Evolutionary conservation across 2,329 filamentous ascomycete genomes (phyloP), one percentile per base, ranked within the genome.

Genomic region (Herpotrichia juniperi): DNA sequence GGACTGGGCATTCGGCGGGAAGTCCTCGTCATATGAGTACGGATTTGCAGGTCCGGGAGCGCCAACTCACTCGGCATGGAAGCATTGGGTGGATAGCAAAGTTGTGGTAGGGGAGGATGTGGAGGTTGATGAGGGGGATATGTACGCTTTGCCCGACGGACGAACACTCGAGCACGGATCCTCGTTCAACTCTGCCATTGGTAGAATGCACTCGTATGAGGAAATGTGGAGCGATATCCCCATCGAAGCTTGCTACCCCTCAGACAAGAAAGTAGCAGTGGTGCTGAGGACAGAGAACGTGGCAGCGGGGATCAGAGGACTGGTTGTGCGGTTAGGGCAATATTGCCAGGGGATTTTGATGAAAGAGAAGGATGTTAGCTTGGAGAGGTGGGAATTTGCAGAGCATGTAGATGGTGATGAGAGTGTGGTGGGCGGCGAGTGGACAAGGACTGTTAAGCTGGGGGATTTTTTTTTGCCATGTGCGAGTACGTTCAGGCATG

Each of bases 1-100:
- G 2, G 85, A 89, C 59, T 89, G 87, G 87, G 86, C 81, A 3
- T 86, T 89, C 58, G 83, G 82, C 0, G 87, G 40, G 4, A 43
- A 43, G 40, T 19, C 6, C 30, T 35, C 26, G 5, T 8, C 11
- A 17, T 8, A 39, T 8, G 34, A 39, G n/a, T n/a, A n/a, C n/a
- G n/a, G n/a, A 19, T 2, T 9, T 39, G 8, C 6, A 14, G 5
- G 7, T 30, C n/a, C 26, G 25, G 12, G 8, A 25, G 12, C 17
- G 39, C 40, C 22, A 2, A 37, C 32, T 4, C 64, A 71, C 59
- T 76, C 77, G 0, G 70, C 64, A 0, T 89, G 85, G 81, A 66
- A 67, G 2, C 86, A 89, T 68, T 83, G 82, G 80, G 74, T 89
- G 30, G 83, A 87, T 66, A 83, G 79, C 12, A 80, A 81, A 39